Evolutionary conservation across 2,329 filamentous ascomycete species (phyloP).

Genomic region (Coleophoma crateriformis): DNA sequence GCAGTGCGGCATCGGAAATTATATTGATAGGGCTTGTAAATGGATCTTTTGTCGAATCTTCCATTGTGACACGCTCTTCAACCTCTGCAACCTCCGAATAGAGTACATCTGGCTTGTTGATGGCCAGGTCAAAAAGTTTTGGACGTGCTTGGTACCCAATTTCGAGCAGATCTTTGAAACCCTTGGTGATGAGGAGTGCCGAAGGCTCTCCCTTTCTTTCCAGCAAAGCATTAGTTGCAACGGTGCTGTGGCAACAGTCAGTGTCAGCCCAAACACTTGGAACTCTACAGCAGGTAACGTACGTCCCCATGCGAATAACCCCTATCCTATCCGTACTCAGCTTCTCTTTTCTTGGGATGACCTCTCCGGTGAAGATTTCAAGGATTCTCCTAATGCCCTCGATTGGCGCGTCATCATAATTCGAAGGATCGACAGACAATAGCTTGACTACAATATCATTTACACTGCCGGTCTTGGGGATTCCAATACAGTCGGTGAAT

Average conservation of each 20-base stretch:
- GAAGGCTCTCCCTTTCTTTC: constrained; percentile 66
- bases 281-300: background rate
- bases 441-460: constrained; percentile 69
- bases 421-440: constrained; percentile 64
- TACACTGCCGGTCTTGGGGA: constrained; percentile 39
- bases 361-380: constrained; percentile 49
- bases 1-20: constrained; percentile 37
- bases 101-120: constrained; percentile 59
- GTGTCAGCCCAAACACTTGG: background rate
- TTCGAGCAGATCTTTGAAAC: constrained; percentile 63
- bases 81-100: constrained; percentile 65
- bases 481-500: constrained; percentile 1
- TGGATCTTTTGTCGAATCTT: constrained; percentile 24
- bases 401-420: constrained; percentile 62
- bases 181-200: constrained; percentile 64
- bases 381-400: constrained; percentile 59
- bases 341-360: constrained; percentile 55
- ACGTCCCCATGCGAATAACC: constrained; percentile 68
- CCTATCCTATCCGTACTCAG: constrained; percentile 59
- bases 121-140: constrained; percentile 65
- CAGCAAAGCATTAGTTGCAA: constrained; percentile 67
- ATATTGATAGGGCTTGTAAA: background rate
- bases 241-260: constrained; percentile 35
- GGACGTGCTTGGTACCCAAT: constrained; percentile 70
- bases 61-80: constrained; percentile 64